phyloP scores from a whole-genome alignment of 2,329 filamentous ascomycete genomes.

The Polychaeton citri region DNA sequence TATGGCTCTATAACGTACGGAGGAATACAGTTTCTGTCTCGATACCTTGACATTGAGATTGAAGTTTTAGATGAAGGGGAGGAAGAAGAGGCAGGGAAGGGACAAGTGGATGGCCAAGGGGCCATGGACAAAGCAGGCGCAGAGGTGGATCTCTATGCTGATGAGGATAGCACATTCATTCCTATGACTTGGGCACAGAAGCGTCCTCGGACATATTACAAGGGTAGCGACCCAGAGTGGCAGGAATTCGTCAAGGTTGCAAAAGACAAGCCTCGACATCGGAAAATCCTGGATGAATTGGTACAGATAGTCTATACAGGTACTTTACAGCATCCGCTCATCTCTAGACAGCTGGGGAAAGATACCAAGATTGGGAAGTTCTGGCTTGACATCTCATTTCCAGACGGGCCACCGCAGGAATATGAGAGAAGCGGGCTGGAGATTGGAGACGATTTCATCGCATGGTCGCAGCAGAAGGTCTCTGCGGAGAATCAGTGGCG shows the following conservation, averaged over 20 bases:
- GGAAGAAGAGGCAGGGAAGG: constrained; percentile 11
- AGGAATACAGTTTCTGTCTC: constrained; percentile 12
- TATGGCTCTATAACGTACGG: constrained; percentile 11
- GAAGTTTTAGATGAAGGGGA: constrained; percentile 15
- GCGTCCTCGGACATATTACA: constrained; percentile 30
- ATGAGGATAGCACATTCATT: constrained; percentile 31
- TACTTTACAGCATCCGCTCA: constrained; percentile 17
- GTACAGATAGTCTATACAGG: constrained; percentile 21
- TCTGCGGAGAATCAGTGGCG: constrained; percentile 27
- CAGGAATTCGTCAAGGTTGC: constrained; percentile 35
- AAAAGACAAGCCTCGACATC: constrained; percentile 26
- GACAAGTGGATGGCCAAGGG: constrained; percentile 13
- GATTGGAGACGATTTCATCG: constrained; percentile 24
- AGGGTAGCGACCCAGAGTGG: constrained; percentile 41
- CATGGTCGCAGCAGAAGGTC: constrained; percentile 27
- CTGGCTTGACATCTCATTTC: constrained; percentile 37
- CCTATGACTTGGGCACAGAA: constrained; percentile 34
- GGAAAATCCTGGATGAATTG: constrained; percentile 28
- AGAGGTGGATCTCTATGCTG: constrained; percentile 13
- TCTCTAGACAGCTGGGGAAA: constrained; percentile 22
- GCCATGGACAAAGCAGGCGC: constrained; percentile 1
- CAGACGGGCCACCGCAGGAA: constrained; percentile 34
- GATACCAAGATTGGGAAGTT: constrained; percentile 27
- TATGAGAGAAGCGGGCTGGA: constrained; percentile 35
- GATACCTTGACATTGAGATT: constrained; percentile 15